Evolutionary conservation across 352 stramenopile genomes (phyloP).

Genomic region (Detonula confervacea): DNA sequence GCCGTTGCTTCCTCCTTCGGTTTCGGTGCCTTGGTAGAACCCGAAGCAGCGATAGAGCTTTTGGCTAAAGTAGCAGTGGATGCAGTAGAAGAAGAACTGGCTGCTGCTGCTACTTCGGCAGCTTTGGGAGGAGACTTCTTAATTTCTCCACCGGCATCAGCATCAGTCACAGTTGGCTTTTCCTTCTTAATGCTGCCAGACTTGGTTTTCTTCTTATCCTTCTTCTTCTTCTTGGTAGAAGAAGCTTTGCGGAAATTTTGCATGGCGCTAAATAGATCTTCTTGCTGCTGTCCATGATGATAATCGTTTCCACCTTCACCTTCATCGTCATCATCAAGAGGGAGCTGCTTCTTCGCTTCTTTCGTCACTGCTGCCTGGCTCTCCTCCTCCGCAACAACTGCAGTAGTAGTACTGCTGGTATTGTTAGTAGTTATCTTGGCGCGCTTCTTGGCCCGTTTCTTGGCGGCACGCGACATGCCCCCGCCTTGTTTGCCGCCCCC

Average conservation of each 20-base stretch:
- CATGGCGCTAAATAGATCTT: not conserved
- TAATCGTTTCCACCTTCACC: slow-evolving; percentile 16
- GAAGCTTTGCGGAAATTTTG: not conserved
- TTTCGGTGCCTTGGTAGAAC: not conserved
- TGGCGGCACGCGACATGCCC: slow-evolving; percentile 60
- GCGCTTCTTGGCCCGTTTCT: slow-evolving; percentile 64
- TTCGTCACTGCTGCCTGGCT: not conserved
- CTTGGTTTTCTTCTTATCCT: too few relatives aligned
- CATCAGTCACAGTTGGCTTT: too few relatives aligned
- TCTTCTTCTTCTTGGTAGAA: not conserved
- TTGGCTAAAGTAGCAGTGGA: too few relatives aligned
- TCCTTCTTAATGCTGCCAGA: too few relatives aligned
- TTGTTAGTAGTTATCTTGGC: too few relatives aligned
- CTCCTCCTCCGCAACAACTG: too few relatives aligned
- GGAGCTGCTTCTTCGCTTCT: slow-evolving; percentile 27
- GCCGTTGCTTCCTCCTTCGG: not conserved
- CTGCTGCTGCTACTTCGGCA: slow-evolving; percentile 30
- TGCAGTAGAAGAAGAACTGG: not conserved
- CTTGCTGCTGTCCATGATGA: too few relatives aligned
- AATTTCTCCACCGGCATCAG: too few relatives aligned
- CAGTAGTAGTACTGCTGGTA: too few relatives aligned
- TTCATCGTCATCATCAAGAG: slow-evolving; percentile 35
- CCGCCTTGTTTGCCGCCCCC: not conserved
- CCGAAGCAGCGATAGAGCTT: too few relatives aligned
- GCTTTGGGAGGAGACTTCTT: too few relatives aligned